Evolutionary conservation across 1,284 basidiomycete genomes (phyloP).

Genomic region (Exobasidium rhododendri): DNA sequence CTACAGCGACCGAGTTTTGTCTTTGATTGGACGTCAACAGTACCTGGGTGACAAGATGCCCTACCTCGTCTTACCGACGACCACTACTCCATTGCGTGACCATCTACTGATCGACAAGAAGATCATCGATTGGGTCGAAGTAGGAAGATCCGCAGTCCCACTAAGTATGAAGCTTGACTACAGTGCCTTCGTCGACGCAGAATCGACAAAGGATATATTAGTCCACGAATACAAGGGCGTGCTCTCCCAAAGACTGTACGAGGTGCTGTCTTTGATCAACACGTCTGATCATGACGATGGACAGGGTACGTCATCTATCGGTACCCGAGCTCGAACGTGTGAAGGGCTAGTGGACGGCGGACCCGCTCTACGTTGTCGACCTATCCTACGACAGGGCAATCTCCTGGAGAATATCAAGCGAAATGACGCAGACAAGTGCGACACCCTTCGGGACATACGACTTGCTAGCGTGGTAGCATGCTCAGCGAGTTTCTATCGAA

Average conservation of each 20-base stretch:
- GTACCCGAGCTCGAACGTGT: background rate
- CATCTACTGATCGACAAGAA: background rate
- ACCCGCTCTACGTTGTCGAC: background rate
- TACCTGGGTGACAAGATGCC: background rate
- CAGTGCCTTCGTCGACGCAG: background rate
- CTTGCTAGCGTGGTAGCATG: background rate
- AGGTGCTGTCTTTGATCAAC: background rate
- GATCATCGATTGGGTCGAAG: background rate
- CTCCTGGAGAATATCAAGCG: background rate
- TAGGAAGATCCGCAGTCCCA: background rate
- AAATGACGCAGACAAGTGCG: background rate
- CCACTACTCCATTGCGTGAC: background rate
- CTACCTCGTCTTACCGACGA: conserved; percentile 3
- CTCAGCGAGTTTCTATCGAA: background rate
- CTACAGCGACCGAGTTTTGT: background rate
- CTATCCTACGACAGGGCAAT: background rate
- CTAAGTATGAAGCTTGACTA: background rate
- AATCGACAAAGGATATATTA: background rate
- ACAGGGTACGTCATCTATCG: background rate
- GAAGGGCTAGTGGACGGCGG: background rate
- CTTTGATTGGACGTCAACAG: background rate
- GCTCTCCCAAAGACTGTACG: background rate
- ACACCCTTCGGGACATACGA: background rate
- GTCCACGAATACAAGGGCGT: background rate
- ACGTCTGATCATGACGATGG: background rate